Evolutionary conservation across 306 rosid species (phyloP).

Genomic region (Spatholobus suberectus): DNA sequence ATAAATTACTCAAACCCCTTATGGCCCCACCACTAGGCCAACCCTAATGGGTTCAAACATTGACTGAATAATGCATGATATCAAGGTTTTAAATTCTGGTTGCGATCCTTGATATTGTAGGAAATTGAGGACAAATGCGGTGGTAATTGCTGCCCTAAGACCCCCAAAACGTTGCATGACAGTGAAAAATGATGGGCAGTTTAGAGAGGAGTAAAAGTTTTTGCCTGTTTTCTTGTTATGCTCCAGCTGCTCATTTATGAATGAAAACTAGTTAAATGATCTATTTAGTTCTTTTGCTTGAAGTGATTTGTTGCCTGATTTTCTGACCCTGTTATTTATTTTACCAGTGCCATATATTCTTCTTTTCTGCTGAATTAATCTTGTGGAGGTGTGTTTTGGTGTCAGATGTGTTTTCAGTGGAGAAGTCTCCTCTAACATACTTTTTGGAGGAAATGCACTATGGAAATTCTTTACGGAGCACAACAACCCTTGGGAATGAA

Average conservation of each 20-base stretch:
- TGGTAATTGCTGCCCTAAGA: too few relatives aligned
- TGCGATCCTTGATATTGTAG: background rate
- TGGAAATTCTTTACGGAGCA: slow-evolving; percentile 88
- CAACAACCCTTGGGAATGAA: slow-evolving; percentile 88
- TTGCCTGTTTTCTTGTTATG: slow-evolving; percentile 20
- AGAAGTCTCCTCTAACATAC: slow-evolving; percentile 73
- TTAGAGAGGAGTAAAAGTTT: slow-evolving; percentile 9
- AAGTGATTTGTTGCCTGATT: slow-evolving; percentile 10
- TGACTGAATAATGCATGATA: slow-evolving; percentile 9
- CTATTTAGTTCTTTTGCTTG: background rate
- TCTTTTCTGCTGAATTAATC: slow-evolving; percentile 20
- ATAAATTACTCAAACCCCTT: too few relatives aligned
- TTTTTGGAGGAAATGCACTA: slow-evolving; percentile 85
- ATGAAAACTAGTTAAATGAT: slow-evolving; percentile 17
- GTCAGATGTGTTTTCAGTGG: slow-evolving; percentile 67
- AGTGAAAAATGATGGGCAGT: background rate
- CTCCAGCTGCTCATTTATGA: slow-evolving; percentile 36
- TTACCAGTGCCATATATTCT: background rate
- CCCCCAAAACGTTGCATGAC: too few relatives aligned
- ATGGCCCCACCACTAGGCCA: too few relatives aligned
- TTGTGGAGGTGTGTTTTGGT: slow-evolving; percentile 39
- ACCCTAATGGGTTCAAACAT: too few relatives aligned
- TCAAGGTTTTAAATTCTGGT: background rate
- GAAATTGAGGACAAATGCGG: background rate
- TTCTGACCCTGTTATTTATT: slow-evolving; percentile 28